Evolutionary conservation across 192 early-diverging fungal species (phyloP).

Genomic region (Backusella westeae): DNA sequence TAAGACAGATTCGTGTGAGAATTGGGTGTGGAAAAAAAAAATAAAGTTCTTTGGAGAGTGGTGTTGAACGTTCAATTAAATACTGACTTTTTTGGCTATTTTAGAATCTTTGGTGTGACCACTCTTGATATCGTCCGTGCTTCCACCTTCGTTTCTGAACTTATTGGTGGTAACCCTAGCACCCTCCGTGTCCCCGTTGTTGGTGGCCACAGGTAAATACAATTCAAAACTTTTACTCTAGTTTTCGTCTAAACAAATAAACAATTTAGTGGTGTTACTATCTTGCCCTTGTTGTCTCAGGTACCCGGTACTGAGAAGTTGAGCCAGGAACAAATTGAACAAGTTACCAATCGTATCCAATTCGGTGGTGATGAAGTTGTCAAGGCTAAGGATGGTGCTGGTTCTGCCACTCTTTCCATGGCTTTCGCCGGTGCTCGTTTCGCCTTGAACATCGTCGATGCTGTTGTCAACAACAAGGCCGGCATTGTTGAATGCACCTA

Average conservation of each 20-base stretch:
- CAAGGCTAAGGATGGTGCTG: conserved; percentile 98
- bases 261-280: conserved; percentile 80
- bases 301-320: conserved; percentile 52
- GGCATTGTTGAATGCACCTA: conserved; percentile 89
- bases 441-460: conserved; percentile 85
- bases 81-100: conserved; percentile 1
- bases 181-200: conserved; percentile 81
- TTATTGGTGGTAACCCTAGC: conserved; percentile 66
- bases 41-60: not conserved
- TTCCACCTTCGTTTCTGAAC: conserved; percentile 89
- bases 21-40: conserved; percentile 8
- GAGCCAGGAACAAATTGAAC: conserved; percentile 83
- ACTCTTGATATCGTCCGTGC: conserved; percentile 97
- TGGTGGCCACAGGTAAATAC: conserved; percentile 70
- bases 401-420: conserved; percentile 90
- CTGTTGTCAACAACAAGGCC: conserved; percentile 69
- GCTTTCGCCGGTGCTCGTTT: conserved; percentile 92
- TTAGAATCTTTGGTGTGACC: conserved; percentile 93
- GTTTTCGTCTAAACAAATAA: no score
- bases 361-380: conserved; percentile 99
- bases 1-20: conserved; percentile 4
- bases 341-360: conserved; percentile 95
- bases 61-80: not conserved
- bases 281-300: conserved; percentile 93
- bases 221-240: no score